Base-by-base conservation (phyloP, 2,329 filamentous ascomycete species). In the Ophiognomonia clavigignenti-juglandacearum region DNA sequence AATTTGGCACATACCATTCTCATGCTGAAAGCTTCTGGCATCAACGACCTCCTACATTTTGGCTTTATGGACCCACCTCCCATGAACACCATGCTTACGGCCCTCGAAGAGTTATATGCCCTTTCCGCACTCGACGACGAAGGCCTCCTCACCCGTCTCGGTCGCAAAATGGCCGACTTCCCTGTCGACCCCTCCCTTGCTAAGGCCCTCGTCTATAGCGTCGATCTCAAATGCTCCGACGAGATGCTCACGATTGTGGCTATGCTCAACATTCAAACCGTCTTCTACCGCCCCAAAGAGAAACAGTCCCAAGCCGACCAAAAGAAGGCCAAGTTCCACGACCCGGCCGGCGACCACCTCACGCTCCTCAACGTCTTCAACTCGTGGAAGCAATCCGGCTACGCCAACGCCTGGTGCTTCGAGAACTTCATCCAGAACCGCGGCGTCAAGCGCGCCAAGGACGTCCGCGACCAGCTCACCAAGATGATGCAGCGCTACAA, bases 31-130 rank as follows among this genome's bases (percentile, higher is more conserved):
- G 93, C 93, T 0, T 97, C 98, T 90, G 93, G 95, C 3, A 97
- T 98, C 66, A 97, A 98, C 61, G 93, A 98, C 61, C 74, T 98
- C 2, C 76, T 98, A 11, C 90, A 95, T 61, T 98, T 98, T 60
- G 92, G 97, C 67, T 98, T 98, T 59, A 97, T 98, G 92, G 93
- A 98, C 59, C 91, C 93, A 0, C 93, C 93, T 0, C 93, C 93
- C 0, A 93, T 93, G 24, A 96, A 97, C 60, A 97, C 93, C 11
- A 96, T 97, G 89, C 78, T 98, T 54, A 95, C 90, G 41, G 93
- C 93, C 0, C 73, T 98, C 4, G 95, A 98, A 67, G 93, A 97
- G 62, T 75, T 98, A 0, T 98, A 98, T 61, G 89, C 90, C 1
- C 73, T 98, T 10, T 89, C 86, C 4, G 92, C 92, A 0, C 75